Conservation (phyloP, 1,284 basidiomycete genomes). For the Cutaneotrichosporon cyanovorans region DNA sequence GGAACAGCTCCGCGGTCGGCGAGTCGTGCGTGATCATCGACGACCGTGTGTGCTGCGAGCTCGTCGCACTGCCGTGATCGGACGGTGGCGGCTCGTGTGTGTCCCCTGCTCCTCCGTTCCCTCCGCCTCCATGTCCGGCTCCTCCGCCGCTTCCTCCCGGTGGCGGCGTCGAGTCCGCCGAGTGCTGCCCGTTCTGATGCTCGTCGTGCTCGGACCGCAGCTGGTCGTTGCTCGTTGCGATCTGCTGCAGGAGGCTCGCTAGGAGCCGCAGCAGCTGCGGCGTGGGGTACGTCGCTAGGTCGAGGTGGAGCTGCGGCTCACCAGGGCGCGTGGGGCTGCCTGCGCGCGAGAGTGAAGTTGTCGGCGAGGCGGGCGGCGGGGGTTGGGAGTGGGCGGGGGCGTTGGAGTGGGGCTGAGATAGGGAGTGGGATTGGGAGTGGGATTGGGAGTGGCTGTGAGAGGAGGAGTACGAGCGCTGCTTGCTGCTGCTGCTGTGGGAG, state of each 20-base stretch:
- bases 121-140: no score
- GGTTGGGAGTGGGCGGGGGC: neutral
- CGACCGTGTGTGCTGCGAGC: constrained; percentile 1
- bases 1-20: constrained; percentile 37
- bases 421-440: no score
- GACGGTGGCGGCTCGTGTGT: constrained; percentile 2
- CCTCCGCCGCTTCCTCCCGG: no score
- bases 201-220: constrained; percentile 40
- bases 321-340: neutral
- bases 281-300: constrained; percentile 53
- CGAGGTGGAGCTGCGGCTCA: constrained; percentile 44
- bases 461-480: no score
- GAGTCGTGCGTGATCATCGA: constrained; percentile 18
- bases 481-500: neutral
- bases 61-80: constrained; percentile 6
- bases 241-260: constrained; percentile 82
- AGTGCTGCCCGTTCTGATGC: constrained; percentile 5
- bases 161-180: constrained; percentile 12
- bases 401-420: no score
- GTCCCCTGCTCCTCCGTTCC: neutral
- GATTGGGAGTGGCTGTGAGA: no score
- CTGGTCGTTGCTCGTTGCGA: constrained; percentile 81
- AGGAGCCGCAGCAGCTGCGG: constrained; percentile 72
- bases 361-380: neutral
- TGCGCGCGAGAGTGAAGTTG: neutral